Evolutionary conservation across 2,329 filamentous ascomycete genomes (phyloP), one percentile per base, ranked within the genome.

Genomic region (Rutstroemia sp.): DNA sequence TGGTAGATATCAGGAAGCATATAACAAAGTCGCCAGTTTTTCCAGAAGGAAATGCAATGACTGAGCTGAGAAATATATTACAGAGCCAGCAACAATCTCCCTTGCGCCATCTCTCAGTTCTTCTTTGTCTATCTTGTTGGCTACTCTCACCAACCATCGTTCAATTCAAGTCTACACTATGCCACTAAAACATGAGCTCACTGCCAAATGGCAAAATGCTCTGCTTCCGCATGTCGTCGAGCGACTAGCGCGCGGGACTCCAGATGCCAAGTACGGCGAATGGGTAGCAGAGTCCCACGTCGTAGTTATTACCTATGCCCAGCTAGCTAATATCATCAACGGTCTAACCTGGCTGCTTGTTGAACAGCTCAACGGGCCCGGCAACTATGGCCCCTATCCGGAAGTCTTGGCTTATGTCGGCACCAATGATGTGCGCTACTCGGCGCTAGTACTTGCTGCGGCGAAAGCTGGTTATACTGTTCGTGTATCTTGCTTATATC

Each of bases 341-440:
- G 9, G n/a, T 5, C 41, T 56, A 6, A 54, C 57, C 27, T 61
- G 46, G 45, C 50, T 50, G 8, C 18, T 64, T 6, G 9, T 16
- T 6, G 47, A 25, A 51, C 12, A 39, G 42, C 18, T 38, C 16
- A 7, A 9, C 56, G 5, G 37, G 41, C 2, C 16, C 0, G 27
- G 30, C 18, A 37, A 21, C 50, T 21, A 38, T 39, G 7, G 70
- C 71, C 45, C 70, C 69, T 1, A 75, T 72, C n/a, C 42, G 10
- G 16, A 54, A n/a, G 5, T 23, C 0, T 67, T 77, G 30, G 71
- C 73, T 2, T 78, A 75, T 62, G 70, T 77, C 52, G 75, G 74
- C 0, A 14, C 38, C 18, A 51, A 42, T 12, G 46, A 41, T 12
- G 16, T 55, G 2, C 27, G 46, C 19, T 58, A 41, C 18, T 8